These are phyloP conservation scores for Apophysomyces trapeziformis DNA, from an alignment of 371 early-diverging fungal species.

Conservation along the genomic window DNA sequence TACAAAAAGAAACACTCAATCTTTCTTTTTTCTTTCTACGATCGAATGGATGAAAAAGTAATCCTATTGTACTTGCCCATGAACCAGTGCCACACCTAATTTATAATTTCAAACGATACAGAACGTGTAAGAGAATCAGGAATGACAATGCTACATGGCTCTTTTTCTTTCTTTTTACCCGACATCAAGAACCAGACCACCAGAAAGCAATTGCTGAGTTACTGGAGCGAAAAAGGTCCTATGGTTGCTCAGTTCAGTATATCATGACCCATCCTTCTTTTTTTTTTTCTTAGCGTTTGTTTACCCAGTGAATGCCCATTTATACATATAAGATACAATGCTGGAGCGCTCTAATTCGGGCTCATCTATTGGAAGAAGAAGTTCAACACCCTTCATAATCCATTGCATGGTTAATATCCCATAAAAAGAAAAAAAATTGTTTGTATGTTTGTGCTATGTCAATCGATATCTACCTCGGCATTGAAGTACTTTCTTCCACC, in stretches of 20 bases:
- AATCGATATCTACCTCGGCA: not conserved
- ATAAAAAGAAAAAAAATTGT: too few relatives aligned
- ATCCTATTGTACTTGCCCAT: slow-evolving; percentile 26
- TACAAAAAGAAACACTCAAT: too few relatives aligned
- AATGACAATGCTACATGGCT: too few relatives aligned
- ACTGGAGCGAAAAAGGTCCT: slow-evolving; percentile 34
- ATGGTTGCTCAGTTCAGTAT: not conserved
- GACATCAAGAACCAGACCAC: slow-evolving; percentile 27
- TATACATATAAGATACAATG: not conserved
- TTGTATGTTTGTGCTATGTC: too few relatives aligned
- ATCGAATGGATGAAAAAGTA: not conserved
- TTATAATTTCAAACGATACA: too few relatives aligned
- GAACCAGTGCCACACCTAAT: slow-evolving; percentile 34
- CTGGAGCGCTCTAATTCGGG: not conserved
- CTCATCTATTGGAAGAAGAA: not conserved
- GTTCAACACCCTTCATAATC: not conserved
- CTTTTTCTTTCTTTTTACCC: slow-evolving; percentile 21
- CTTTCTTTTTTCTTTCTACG: too few relatives aligned
- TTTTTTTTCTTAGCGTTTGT: too few relatives aligned
- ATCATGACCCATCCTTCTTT: not conserved
- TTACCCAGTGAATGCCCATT: slow-evolving; percentile 5
- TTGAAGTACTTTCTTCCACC: not conserved
- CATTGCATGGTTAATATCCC: too few relatives aligned
- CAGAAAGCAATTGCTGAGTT: slow-evolving; percentile 19
- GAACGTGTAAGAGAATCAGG: too few relatives aligned